Evolutionary conservation across 179 eudicot genomes (phyloP).

Genomic region (Monotropa hypopitys): DNA sequence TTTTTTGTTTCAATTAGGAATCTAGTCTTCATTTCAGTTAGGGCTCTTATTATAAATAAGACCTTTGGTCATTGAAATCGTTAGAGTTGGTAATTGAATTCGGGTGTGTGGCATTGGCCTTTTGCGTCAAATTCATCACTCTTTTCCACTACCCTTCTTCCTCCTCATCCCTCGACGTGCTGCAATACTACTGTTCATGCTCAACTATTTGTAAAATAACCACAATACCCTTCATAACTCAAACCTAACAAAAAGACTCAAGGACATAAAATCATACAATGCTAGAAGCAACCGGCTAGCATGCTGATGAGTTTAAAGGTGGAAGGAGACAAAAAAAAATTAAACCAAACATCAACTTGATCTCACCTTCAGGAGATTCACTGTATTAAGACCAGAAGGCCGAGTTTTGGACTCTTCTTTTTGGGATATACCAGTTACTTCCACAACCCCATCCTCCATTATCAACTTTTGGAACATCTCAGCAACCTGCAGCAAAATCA

Average conservation of each 20-base stretch:
- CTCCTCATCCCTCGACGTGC: background rate
- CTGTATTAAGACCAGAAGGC: conserved; percentile 92
- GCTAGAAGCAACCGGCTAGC: background rate
- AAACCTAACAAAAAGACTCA: background rate
- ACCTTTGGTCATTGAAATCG: background rate
- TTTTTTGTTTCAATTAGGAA: too few species aligned
- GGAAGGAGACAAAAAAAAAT: background rate
- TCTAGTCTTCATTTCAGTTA: too few species aligned
- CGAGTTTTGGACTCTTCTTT: conserved; percentile 81
- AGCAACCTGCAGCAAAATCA: conserved; percentile 38
- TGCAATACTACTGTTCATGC: background rate
- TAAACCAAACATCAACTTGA: background rate
- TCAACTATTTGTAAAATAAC: background rate
- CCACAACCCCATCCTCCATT: conserved; percentile 52
- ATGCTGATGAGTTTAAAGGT: background rate
- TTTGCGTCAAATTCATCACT: background rate
- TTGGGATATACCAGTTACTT: conserved; percentile 47
- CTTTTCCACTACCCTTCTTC: background rate
- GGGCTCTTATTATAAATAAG: too few species aligned
- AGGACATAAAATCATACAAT: background rate
- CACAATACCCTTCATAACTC: background rate
- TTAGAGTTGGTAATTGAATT: background rate
- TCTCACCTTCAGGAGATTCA: conserved; percentile 77
- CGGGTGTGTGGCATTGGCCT: background rate
- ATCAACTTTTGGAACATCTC: conserved; percentile 68